These are phyloP conservation scores for Pythium aristosporum DNA, from an alignment of 352 stramenopile species.

Conservation along the genomic window DNA sequence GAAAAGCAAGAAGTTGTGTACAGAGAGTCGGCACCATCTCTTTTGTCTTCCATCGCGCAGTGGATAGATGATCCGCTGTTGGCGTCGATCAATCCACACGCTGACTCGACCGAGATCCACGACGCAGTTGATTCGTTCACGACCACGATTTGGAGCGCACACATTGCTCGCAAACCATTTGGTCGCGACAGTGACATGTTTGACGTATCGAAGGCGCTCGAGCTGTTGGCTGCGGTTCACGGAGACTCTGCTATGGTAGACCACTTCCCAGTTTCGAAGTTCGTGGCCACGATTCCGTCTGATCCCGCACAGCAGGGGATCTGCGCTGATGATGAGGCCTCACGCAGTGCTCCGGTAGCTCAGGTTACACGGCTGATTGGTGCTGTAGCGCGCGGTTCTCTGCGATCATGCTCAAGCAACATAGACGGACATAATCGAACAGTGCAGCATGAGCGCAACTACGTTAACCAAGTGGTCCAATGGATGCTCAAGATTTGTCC, in stretches of 20 bases:
- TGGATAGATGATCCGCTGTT: slow-evolving; percentile 24
- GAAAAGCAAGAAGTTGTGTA: slow-evolving; percentile 35
- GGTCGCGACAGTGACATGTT: background rate
- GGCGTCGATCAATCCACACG: slow-evolving; percentile 9
- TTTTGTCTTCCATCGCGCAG: slow-evolving; percentile 42
- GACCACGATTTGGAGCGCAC: slow-evolving; percentile 9
- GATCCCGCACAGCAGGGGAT: background rate
- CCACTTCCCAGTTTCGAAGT: slow-evolving; percentile 13
- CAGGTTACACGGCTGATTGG: slow-evolving; percentile 5
- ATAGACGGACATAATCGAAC: background rate
- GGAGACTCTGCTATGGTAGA: slow-evolving; percentile 1
- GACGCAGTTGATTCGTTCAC: slow-evolving; percentile 4
- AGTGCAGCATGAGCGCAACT: background rate
- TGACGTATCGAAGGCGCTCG: slow-evolving; percentile 16
- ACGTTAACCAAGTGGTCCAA: slow-evolving; percentile 8
- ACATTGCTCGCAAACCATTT: slow-evolving; percentile 1
- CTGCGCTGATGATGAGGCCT: background rate
- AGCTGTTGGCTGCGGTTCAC: slow-evolving; percentile 15
- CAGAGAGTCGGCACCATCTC: slow-evolving; percentile 32
- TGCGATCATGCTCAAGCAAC: background rate
- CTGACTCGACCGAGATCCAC: slow-evolving; percentile 1
- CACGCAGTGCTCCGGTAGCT: background rate
- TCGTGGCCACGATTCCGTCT: background rate
- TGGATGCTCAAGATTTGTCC: slow-evolving; percentile 16
- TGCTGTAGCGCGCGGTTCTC: slow-evolving; percentile 4